Base-by-base conservation (phyloP, 495 filamentous ascomycete genomes). In the Penicillium turbatum region DNA sequence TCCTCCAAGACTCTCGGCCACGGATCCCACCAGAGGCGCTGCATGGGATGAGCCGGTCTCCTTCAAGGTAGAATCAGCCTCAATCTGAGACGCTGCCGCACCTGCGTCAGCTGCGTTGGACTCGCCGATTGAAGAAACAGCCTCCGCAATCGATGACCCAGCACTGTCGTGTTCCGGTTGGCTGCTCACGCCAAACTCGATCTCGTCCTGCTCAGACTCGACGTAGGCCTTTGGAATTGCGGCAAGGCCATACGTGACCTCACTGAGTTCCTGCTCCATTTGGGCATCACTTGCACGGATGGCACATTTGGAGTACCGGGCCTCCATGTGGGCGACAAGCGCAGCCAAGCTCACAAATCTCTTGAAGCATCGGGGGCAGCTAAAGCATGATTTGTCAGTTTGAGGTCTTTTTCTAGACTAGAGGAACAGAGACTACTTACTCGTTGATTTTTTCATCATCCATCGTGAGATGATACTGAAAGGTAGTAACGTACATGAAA, bases 291-390 rank as follows among this genome's bases (percentile, higher is more conserved):
- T 38, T 1, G 69, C 62, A 38, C 64, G 66, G 21, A 83, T 64
- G 6, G 63, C 51, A 65, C 81, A 85, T 15, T 67, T 69, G 9
- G 55, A 56, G 17, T 48, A 68, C 1, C 66, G 52, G 1, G 68
- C 63, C 63, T 85, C 82, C 57, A 73, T 74, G 48, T 85, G 82
- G 0, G 69, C 62, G 21, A 81, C 59, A 0, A 83, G 59, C 1
- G 75, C 74, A 5, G 69, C 60, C 3, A 60, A 66, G 5, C 62
- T 69, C 8, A 69, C 63, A 72, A 80, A 82, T 16, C 63, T 21
- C 30, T 72, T 73, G 47, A 65, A 56, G 55, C 81, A 84, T 8
- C 57, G 56, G 6, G 78, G 74, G 51, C 75, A 79, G 17, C 69
- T 49, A 38, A 15, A 31, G 29, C 5, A 10, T 0, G 6, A 1